Evolutionary conservation across 2,329 filamentous ascomycete genomes (phyloP).

Genomic region (Colletotrichum lini): DNA sequence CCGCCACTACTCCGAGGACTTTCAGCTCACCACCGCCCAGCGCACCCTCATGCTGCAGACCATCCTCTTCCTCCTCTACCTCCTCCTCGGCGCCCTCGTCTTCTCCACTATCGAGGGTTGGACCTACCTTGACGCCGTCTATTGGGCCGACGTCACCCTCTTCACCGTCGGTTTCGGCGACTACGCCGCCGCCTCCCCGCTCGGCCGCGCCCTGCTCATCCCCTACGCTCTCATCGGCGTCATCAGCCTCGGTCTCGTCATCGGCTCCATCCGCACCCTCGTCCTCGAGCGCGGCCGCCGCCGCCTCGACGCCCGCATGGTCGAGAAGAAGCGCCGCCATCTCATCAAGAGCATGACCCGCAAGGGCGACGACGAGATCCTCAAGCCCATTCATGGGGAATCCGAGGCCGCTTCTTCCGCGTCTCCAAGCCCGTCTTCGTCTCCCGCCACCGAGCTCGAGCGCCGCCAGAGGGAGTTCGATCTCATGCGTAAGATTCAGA

Average conservation of each 20-base stretch:
- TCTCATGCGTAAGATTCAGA: slow-evolving; percentile 86
- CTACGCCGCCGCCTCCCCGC: slow-evolving; percentile 60
- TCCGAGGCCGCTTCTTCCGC: slow-evolving; percentile 3
- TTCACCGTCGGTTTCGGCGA: slow-evolving; percentile 78
- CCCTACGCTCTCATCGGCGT: slow-evolving; percentile 88
- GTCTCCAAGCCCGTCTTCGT: neutral
- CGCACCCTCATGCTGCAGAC: slow-evolving; percentile 92
- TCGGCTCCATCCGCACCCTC: slow-evolving; percentile 81
- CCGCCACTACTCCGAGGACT: slow-evolving; percentile 82
- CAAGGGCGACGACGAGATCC: slow-evolving; percentile 62
- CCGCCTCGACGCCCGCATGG: slow-evolving; percentile 69
- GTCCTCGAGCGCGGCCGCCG: slow-evolving; percentile 71
- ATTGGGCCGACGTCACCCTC: slow-evolving; percentile 82
- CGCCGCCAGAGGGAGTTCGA: slow-evolving; percentile 80
- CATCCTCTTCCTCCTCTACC: slow-evolving; percentile 86
- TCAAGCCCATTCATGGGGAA: slow-evolving; percentile 61
- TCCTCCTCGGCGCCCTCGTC: slow-evolving; percentile 82
- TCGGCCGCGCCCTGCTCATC: slow-evolving; percentile 81
- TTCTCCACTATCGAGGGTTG: slow-evolving; percentile 82
- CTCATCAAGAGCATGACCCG: slow-evolving; percentile 62
- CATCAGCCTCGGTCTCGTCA: slow-evolving; percentile 86
- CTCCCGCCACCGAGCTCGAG: slow-evolving; percentile 61
- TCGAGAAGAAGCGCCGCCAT: slow-evolving; percentile 70
- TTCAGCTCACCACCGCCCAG: slow-evolving; percentile 83
- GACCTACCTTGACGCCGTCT: slow-evolving; percentile 82